Base-by-base conservation (phyloP, 1,284 basidiomycete species). In the Leccinum variabile region DNA sequence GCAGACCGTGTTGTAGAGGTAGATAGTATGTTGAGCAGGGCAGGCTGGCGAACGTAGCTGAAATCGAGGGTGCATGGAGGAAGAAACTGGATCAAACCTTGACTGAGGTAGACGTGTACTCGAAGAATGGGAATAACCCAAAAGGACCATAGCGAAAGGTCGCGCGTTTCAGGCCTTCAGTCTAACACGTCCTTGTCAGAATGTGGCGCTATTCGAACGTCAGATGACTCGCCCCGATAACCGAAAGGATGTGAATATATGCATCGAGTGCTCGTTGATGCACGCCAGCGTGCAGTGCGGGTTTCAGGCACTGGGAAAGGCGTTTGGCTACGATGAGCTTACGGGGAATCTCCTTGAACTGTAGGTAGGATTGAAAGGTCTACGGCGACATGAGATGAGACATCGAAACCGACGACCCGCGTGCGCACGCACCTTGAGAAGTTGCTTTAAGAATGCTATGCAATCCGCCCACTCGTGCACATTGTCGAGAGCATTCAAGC, bases 381-480 rank as follows among this genome's bases (percentile, higher is more conserved):
- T 96, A 72, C 53, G 28, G 13, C 28, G 39, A 52, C 18, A 11
- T 65, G 39, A 61, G 56, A 18, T 65, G 39, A 61, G 56, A 18
- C 14, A 54, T 35, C 30, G n/a, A 46, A 33, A 30, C 10, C 3
- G 5, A 49, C 35, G 10, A 55, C 63, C 33, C 10, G 6, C 28
- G 22, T 54, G 32, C 28, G 65, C 46, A 60, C 58, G 52, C 49
- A 75, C 95, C 85, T 98, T 99, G 68, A 98, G 87, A 62, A 99
- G 79, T 65, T 96, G 90, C 69, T 95, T 96, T 72, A 99, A 80
- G 78, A 99, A 99, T 54, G 97, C 92, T 74, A 98, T 98, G 76
- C 97, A 99, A 80, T 99, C 97, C 63, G 97, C 97, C 97, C 97
- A 99, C 81, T 99, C 97, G 65, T 97, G 94, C 65, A 98, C 94